These are phyloP conservation scores for Exophiala sideris DNA, from an alignment of 2,329 filamentous ascomycete species.

Conservation along the genomic window DNA sequence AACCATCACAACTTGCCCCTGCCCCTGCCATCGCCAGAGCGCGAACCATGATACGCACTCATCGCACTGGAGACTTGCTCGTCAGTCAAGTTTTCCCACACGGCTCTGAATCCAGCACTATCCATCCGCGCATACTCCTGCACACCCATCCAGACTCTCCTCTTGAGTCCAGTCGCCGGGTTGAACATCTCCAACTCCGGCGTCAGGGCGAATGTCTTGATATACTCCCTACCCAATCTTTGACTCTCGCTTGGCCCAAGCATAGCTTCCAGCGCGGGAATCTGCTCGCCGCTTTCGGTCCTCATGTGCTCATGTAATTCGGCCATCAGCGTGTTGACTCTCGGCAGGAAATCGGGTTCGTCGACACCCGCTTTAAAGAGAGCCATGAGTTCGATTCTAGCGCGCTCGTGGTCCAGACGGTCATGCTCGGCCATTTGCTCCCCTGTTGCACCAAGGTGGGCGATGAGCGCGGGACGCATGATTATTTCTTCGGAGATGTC, in stretches of 20 bases:
- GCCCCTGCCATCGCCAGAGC: too few relatives aligned
- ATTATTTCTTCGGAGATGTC: constrained; percentile 27
- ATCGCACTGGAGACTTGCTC: background rate
- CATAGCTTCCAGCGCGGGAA: constrained; percentile 17
- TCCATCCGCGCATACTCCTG: constrained; percentile 16
- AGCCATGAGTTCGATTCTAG: constrained; percentile 11
- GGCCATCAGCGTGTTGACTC: constrained; percentile 9
- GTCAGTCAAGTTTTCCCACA: constrained; percentile 5
- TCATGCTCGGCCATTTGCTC: constrained; percentile 23
- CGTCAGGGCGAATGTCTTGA: constrained; percentile 17
- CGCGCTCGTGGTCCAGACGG: constrained; percentile 22
- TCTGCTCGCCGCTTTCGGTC: constrained; percentile 21
- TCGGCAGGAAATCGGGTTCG: background rate
- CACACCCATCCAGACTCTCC: constrained; percentile 15
- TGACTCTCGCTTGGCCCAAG: constrained; percentile 15
- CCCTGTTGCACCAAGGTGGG: constrained; percentile 18
- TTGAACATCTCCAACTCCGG: constrained; percentile 17
- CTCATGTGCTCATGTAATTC: constrained; percentile 25
- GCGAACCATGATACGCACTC: too few relatives aligned
- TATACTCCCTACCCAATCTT: constrained; percentile 19
- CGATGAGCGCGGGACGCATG: constrained; percentile 25
- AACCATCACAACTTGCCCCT: too few relatives aligned
- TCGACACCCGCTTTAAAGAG: constrained; percentile 5
- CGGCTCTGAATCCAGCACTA: constrained; percentile 8
- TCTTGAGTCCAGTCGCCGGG: background rate